A percentile compares a stretch with the other conserved stretches of the same genome.
Conservation (phyloP, 108 stramenopile genomes). For the Skeletonema grethae region DNA sequence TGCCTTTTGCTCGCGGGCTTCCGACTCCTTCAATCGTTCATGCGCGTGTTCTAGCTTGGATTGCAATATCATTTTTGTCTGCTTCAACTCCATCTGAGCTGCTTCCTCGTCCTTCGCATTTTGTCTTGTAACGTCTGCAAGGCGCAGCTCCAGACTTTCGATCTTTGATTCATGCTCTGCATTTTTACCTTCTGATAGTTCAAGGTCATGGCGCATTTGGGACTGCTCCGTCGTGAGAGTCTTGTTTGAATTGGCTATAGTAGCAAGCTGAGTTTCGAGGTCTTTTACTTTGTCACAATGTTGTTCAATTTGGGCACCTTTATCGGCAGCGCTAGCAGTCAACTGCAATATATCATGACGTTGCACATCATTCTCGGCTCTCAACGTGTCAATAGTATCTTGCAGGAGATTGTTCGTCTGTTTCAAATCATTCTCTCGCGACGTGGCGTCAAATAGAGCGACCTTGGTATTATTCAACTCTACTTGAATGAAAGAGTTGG, state of each 20-base stretch:
- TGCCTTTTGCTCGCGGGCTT: conserved; percentile 42
- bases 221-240: conserved; percentile 5
- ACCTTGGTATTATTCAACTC: not conserved
- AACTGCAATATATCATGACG: not conserved
- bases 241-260: not conserved
- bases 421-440: not conserved
- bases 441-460: not conserved
- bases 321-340: not conserved
- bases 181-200: not conserved
- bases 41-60: conserved; percentile 13
- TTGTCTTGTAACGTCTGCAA: not conserved
- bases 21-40: conserved; percentile 9
- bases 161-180: conserved; percentile 14
- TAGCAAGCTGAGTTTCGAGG: conserved; percentile 6
- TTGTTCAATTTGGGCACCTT: not conserved
- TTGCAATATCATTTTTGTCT: conserved; percentile 15
- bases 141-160: not conserved
- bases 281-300: not conserved
- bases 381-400: not conserved
- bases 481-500: not conserved
- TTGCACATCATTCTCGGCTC: not conserved
- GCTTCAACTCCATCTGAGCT: conserved; percentile 10
- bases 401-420: not conserved
- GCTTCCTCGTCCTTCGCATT: conserved; percentile 12
- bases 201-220: conserved; percentile 10